Evolutionary conservation across 2,329 filamentous ascomycete genomes (phyloP).

Genomic region (Colletotrichum camelliae): DNA sequence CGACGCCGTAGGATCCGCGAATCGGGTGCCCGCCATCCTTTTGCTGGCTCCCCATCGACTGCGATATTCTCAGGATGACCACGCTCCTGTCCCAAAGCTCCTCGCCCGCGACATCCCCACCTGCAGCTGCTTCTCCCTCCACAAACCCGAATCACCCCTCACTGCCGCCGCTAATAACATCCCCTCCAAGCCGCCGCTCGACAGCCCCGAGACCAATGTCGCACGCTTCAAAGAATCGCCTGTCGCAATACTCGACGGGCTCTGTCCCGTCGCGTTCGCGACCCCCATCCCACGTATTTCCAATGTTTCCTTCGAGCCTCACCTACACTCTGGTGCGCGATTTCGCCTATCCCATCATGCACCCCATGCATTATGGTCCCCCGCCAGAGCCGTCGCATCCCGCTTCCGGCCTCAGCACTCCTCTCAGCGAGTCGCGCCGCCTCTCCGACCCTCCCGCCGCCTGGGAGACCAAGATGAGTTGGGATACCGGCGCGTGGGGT

Average conservation of each 20-base stretch:
- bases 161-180: slow-evolving; percentile 63
- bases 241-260: slow-evolving; percentile 82
- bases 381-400: slow-evolving; percentile 73
- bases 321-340: slow-evolving; percentile 91
- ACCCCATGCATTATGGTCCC: slow-evolving; percentile 95
- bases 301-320: slow-evolving; percentile 83
- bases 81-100: slow-evolving; percentile 64
- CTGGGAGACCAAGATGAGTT: slow-evolving; percentile 74
- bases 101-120: slow-evolving; percentile 59
- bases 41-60: slow-evolving; percentile 24
- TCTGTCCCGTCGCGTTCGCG: slow-evolving; percentile 76
- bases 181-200: slow-evolving; percentile 62
- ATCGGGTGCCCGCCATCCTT: slow-evolving; percentile 29
- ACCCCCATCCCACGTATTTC: slow-evolving; percentile 81
- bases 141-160: slow-evolving; percentile 59
- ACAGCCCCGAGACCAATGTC: slow-evolving; percentile 71
- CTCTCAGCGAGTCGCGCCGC: slow-evolving; percentile 78
- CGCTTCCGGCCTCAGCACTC: slow-evolving; percentile 83
- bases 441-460: slow-evolving; percentile 81
- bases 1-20: slow-evolving; percentile 18
- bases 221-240: slow-evolving; percentile 78
- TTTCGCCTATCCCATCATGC: slow-evolving; percentile 85
- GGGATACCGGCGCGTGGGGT: slow-evolving; percentile 57
- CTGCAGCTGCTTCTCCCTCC: slow-evolving; percentile 48
- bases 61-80: slow-evolving; percentile 40